Percentiles rank a stretch among this genome's conserved stretches.
These are phyloP conservation scores for Niebla homalea DNA, from an alignment of 495 filamentous ascomycete species.

Conservation along the genomic window DNA sequence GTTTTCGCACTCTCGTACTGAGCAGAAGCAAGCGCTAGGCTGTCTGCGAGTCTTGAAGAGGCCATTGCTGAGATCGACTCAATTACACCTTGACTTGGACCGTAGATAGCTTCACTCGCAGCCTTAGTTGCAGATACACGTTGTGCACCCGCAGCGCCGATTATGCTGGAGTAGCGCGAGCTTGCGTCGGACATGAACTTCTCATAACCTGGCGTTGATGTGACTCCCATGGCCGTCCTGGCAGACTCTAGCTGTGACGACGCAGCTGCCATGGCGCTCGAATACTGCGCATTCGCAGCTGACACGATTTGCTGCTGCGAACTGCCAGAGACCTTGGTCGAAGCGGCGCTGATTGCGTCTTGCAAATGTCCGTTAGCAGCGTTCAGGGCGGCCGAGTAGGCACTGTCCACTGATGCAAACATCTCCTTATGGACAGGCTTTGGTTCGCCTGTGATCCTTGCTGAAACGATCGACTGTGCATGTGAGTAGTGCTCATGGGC, in stretches of 20 bases:
- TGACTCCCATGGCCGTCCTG: constrained; percentile 36
- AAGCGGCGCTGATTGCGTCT: constrained; percentile 33
- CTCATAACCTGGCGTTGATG: constrained; percentile 18
- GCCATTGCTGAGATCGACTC: constrained; percentile 52
- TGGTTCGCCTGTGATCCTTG: constrained; percentile 51
- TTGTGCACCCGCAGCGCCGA: constrained; percentile 17
- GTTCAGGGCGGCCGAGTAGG: constrained; percentile 51
- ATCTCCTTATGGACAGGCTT: constrained; percentile 48
- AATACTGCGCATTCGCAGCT: constrained; percentile 23
- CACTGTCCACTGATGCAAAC: constrained; percentile 52
- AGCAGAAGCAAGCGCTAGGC: constrained; percentile 47
- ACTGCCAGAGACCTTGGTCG: constrained; percentile 29
- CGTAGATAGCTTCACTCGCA: constrained; percentile 21
- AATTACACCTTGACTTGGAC: constrained; percentile 32
- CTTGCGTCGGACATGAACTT: constrained; percentile 17
- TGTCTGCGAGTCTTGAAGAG: constrained; percentile 49
- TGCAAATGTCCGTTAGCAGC: constrained; percentile 47
- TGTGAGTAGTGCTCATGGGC: constrained; percentile 53
- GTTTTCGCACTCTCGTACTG: constrained; percentile 49
- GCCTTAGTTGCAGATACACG: constrained; percentile 21
- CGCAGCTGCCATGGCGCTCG: constrained; percentile 25
- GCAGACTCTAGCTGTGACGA: constrained; percentile 45
- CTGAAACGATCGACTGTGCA: constrained; percentile 51
- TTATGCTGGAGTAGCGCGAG: constrained; percentile 15
- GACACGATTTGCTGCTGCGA: constrained; percentile 21